Conservation (phyloP, 208 protist species). For the Trypanosomatidae sp. region DNA sequence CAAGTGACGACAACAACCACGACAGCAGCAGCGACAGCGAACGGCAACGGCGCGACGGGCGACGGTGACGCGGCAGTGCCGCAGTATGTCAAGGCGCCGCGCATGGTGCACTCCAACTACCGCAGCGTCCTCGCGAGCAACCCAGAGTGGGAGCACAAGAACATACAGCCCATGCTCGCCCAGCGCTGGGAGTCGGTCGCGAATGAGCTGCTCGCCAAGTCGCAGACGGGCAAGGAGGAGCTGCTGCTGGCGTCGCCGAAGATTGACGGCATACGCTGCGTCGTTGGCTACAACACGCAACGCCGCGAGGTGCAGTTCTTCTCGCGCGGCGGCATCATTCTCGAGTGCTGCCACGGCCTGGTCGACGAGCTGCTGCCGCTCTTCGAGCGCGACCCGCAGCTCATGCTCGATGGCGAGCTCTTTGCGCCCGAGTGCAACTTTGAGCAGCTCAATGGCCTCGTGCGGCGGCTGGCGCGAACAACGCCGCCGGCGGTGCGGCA, state of each 20-base stretch:
- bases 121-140: constrained; percentile 61
- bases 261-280: constrained; percentile 84
- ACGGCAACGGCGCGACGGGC: background rate
- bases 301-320: constrained; percentile 66
- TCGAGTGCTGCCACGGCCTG: constrained; percentile 73
- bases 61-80: constrained; percentile 1
- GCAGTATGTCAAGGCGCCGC: constrained; percentile 45
- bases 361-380: constrained; percentile 51
- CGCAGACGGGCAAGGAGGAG: constrained; percentile 8
- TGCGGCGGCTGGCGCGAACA: constrained; percentile 31
- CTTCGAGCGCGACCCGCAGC: constrained; percentile 49
- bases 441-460: constrained; percentile 75
- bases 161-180: constrained; percentile 83
- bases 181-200: constrained; percentile 67
- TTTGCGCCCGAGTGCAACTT: constrained; percentile 79
- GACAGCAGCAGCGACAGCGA: background rate
- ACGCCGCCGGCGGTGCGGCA: constrained; percentile 12
- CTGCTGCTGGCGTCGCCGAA: constrained; percentile 75
- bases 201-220: constrained; percentile 19
- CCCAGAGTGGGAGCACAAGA: constrained; percentile 67
- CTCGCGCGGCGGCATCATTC: constrained; percentile 70
- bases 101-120: constrained; percentile 82
- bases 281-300: constrained; percentile 58
- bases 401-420: constrained; percentile 80
- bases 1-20: too few relatives aligned